Conservation (phyloP, 495 filamentous ascomycete genomes). For the Aspergillus coremiiformis region DNA sequence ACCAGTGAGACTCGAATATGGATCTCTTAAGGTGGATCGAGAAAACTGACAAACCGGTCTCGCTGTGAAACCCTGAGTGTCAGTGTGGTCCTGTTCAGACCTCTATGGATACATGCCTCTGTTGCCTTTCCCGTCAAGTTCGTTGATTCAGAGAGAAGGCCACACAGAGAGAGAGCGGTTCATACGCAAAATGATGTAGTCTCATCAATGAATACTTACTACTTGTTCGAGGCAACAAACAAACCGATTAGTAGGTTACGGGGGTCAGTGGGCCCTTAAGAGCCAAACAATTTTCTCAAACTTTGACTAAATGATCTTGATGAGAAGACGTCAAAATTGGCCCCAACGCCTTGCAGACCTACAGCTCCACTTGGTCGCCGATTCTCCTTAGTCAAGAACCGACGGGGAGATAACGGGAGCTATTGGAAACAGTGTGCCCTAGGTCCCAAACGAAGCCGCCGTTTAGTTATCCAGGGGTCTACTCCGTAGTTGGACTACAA, state of each 20-base stretch:
- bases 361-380: not conserved
- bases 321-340: not conserved
- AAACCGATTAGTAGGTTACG: not conserved
- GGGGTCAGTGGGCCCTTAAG: not conserved
- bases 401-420: slow-evolving; percentile 6
- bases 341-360: not conserved
- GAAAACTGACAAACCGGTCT: too few species aligned
- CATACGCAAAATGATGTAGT: too few species aligned
- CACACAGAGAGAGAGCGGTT: too few species aligned
- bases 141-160: too few species aligned
- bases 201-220: too few species aligned
- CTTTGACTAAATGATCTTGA: not conserved
- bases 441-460: not conserved
- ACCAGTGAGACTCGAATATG: too few species aligned
- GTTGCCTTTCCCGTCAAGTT: too few species aligned
- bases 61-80: too few species aligned
- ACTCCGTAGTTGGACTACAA: not conserved
- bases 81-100: too few species aligned
- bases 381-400: slow-evolving; percentile 4
- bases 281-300: not conserved
- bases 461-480: slow-evolving; percentile 9
- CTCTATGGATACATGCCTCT: too few species aligned
- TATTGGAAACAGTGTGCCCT: not conserved
- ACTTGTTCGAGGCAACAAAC: not conserved
- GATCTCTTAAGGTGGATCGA: too few species aligned